Evolutionary conservation across 1,284 basidiomycete genomes (phyloP).

Genomic region (Volvariella surrecta): DNA sequence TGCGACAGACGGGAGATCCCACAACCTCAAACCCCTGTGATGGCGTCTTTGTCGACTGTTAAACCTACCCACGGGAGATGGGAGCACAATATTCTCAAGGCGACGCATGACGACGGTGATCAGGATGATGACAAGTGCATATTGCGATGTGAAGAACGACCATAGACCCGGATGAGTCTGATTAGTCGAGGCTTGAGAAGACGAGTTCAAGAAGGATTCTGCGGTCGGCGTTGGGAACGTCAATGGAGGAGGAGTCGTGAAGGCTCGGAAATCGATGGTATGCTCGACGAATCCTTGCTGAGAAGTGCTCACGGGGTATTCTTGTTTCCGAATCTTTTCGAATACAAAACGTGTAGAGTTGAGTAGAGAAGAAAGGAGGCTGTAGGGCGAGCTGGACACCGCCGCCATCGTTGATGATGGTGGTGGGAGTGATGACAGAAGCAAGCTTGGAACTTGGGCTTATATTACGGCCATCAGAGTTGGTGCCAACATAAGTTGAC

Average conservation of each 20-base stretch:
- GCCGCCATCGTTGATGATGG: neutral
- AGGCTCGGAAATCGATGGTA: neutral
- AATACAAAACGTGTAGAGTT: neutral
- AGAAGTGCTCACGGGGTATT: neutral
- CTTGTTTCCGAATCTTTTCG: conserved; percentile 1
- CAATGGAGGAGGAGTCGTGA: neutral
- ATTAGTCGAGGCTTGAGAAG: too few species aligned
- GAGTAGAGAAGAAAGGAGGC: neutral
- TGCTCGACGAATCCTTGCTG: neutral
- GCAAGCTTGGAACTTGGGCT: too few species aligned
- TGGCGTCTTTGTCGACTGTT: conserved; percentile 3
- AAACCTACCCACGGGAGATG: conserved; percentile 38
- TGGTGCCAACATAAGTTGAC: too few species aligned
- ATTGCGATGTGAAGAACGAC: conserved; percentile 64
- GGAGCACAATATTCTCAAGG: conserved; percentile 68
- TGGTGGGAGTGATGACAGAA: too few species aligned
- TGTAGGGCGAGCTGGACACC: neutral
- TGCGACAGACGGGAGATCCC: conserved; percentile 10
- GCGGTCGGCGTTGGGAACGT: neutral
- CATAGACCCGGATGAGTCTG: conserved; percentile 26
- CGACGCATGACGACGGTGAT: conserved; percentile 64
- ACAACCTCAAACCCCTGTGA: conserved; percentile 6
- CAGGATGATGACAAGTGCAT: conserved; percentile 52
- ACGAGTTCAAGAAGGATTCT: too few species aligned
- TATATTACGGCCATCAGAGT: too few species aligned